These are phyloP conservation scores for Coemansia sp. DNA, from an alignment of 192 early-diverging fungal genomes.

Conservation along the genomic window DNA sequence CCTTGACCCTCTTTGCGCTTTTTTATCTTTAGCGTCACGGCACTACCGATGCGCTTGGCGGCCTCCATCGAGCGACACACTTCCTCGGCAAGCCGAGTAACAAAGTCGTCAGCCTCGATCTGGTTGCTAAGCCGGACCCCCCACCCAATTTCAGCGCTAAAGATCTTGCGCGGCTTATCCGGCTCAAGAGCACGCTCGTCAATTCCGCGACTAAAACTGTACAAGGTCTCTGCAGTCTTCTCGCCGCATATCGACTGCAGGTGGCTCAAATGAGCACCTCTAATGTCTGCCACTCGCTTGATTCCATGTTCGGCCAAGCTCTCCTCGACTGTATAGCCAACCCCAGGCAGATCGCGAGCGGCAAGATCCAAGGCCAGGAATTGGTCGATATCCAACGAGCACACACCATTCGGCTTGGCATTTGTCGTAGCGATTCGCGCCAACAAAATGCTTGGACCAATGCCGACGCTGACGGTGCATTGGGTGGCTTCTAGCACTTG, in stretches of 20 bases:
- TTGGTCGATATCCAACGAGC: constrained; percentile 15
- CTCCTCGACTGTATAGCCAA: constrained; percentile 60
- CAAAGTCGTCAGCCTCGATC: constrained; percentile 70
- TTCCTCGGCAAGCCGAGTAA: constrained; percentile 66
- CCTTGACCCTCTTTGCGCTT: constrained; percentile 55
- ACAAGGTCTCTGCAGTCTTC: constrained; percentile 70
- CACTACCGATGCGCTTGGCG: constrained; percentile 59
- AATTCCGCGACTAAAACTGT: constrained; percentile 73
- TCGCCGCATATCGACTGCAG: constrained; percentile 72
- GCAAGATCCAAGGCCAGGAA: constrained; percentile 13
- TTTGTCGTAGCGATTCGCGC: constrained; percentile 73
- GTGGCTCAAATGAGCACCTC: constrained; percentile 26
- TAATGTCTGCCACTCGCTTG: constrained; percentile 53
- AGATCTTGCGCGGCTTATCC: constrained; percentile 69
- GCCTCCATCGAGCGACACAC: constrained; percentile 65
- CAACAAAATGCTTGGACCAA: constrained; percentile 71
- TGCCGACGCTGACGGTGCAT: constrained; percentile 77
- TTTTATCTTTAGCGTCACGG: constrained; percentile 73
- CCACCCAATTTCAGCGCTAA: constrained; percentile 89
- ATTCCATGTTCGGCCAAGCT: constrained; percentile 56
- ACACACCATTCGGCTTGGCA: constrained; percentile 74
- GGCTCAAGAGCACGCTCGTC: constrained; percentile 72
- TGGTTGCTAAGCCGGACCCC: constrained; percentile 82
- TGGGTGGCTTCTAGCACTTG: constrained; percentile 57
- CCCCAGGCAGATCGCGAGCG: constrained; percentile 47